phyloP scores from a whole-genome alignment of 768 basidiomycete species.

The Suillus americanus region DNA sequence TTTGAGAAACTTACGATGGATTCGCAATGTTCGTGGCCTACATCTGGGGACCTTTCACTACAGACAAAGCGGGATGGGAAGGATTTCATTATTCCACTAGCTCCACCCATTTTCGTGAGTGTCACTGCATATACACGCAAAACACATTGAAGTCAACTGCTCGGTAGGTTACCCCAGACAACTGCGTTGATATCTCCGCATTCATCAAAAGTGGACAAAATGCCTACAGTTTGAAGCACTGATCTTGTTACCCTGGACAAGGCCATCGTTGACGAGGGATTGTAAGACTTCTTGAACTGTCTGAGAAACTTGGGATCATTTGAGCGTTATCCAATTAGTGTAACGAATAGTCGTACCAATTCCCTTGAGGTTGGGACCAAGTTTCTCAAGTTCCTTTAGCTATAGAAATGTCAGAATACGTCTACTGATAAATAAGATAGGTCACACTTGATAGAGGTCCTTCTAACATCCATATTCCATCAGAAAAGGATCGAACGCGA shows the following conservation, averaged over 20 bases:
- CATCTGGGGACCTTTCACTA: constrained; percentile 21
- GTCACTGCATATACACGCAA: constrained; percentile 17
- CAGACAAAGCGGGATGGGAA: constrained; percentile 9
- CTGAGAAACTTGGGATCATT: constrained; percentile 67
- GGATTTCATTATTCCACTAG: constrained; percentile 18
- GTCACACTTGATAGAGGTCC: constrained; percentile 72
- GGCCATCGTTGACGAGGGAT: constrained; percentile 81
- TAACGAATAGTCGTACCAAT: constrained; percentile 56
- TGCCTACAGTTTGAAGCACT: constrained; percentile 90
- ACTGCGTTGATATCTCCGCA: constrained; percentile 51
- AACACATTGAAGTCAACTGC: neutral
- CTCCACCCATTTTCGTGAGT: constrained; percentile 37
- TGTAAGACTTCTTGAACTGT: constrained; percentile 91
- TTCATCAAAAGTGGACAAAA: constrained; percentile 43
- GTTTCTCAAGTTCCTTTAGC: constrained; percentile 92
- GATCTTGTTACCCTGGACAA: constrained; percentile 89
- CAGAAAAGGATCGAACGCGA: constrained; percentile 4
- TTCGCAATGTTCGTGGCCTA: constrained; percentile 45
- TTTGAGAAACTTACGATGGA: constrained; percentile 22
- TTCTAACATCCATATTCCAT: constrained; percentile 44
- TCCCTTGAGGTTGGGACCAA: constrained; percentile 85
- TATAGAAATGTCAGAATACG: constrained; percentile 27
- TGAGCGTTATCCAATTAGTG: neutral
- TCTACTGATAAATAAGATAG: neutral
- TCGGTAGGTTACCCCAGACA: constrained; percentile 45